A percentile compares a stretch with the other conserved stretches of the same genome.
Conservation (phyloP, 2,329 filamentous ascomycete genomes). For the Arthrobotrys musiformis region DNA sequence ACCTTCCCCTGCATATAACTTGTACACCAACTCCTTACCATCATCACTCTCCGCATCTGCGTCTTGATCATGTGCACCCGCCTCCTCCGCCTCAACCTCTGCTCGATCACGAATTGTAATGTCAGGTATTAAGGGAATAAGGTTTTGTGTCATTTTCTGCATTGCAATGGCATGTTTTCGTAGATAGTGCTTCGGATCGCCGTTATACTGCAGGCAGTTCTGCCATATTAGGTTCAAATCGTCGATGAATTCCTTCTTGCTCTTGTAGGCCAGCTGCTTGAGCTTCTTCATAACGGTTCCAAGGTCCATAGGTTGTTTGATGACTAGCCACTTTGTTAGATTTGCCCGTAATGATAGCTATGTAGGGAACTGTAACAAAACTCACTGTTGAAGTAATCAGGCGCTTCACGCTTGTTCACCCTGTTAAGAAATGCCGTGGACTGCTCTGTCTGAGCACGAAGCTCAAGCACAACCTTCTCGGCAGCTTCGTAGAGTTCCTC, state of each 20-base stretch:
- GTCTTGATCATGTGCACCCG: slow-evolving; percentile 58
- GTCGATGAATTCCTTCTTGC: slow-evolving; percentile 91
- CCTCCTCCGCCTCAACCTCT: slow-evolving; percentile 87
- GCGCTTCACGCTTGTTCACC: slow-evolving; percentile 96
- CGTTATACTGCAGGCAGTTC: slow-evolving; percentile 96
- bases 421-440: slow-evolving; percentile 93
- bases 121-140: slow-evolving; percentile 93
- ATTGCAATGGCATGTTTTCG: slow-evolving; percentile 94
- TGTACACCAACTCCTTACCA: slow-evolving; percentile 52
- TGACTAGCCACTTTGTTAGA: slow-evolving; percentile 69
- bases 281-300: slow-evolving; percentile 99
- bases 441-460: slow-evolving; percentile 97
- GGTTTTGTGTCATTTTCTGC: slow-evolving; percentile 96
- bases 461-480: slow-evolving; percentile 95
- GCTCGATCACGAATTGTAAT: slow-evolving; percentile 89
- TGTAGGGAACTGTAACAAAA: slow-evolving; percentile 48
- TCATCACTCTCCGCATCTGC: slow-evolving; percentile 60
- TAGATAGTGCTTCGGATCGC: slow-evolving; percentile 84
- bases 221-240: slow-evolving; percentile 97
- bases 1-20: neutral
- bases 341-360: neutral
- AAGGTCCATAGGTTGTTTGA: slow-evolving; percentile 97
- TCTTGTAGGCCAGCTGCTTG: slow-evolving; percentile 80
- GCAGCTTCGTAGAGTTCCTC: slow-evolving; percentile 97
- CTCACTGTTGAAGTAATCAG: slow-evolving; percentile 92